Base-by-base conservation (phyloP, 495 filamentous ascomycete species). In the Darksidea phi region DNA sequence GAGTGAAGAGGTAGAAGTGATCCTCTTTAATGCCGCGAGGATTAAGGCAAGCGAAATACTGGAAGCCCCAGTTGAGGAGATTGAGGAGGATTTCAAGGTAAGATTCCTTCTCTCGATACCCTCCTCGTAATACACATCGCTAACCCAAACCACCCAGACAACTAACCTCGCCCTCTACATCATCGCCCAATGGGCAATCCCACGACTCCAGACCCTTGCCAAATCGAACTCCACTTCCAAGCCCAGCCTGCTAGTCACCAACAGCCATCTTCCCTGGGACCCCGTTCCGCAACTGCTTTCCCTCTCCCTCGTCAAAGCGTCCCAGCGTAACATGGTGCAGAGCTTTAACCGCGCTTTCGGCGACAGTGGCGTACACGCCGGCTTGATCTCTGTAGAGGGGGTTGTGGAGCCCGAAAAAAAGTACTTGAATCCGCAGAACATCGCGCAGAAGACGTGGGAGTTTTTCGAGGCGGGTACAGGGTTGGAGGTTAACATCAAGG, bases 1-100 rank as follows among this genome's bases (percentile, higher is more conserved):
- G 18, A 73, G 72, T 17, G 63, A 70, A 26, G 56, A 70, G 6
- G 15, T 63, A n/a, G 71, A 74, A 23, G 69, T 64, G 20, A 58
- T 79, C 23, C 72, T 77, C 17, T 79, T 67, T 62, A 79, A 79
- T 49, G 72, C 77, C 1, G 76, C 77, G 1, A 67, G 72, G 2
- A 71, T 77, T 0, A 59, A 64, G 1, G 61, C 63, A 0, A 69
- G 65, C 17, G 57, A 67, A 1, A 56, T 77, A 4, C 61, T 76
- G 3, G 57, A 61, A 10, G 65, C 68, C 20, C 49, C 64, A 0
- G 68, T 72, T 41, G 66, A 73, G 41, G 70, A 73, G 12, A 69
- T 79, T n/a, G 61, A 73, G 42, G 68, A 73, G 26, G 73, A 77
- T 48, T 69, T 79, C 34, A 74, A 71, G 61, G 74, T 77, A 57